phyloP scores from a whole-genome alignment of 225 moss, liverwort and hornwort genomes.

The Bryum argenteum region DNA sequence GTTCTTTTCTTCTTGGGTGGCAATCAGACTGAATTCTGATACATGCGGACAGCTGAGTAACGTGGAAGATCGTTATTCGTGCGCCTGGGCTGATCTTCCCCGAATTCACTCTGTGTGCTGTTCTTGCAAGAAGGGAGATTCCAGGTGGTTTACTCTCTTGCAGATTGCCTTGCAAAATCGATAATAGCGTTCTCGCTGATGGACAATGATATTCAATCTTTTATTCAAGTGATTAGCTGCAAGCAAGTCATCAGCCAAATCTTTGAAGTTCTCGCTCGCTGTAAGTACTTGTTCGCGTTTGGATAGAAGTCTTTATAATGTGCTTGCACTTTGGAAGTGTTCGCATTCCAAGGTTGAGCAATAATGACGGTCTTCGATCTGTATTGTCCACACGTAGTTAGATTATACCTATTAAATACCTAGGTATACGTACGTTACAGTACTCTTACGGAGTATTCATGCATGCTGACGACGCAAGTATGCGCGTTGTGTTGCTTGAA shows the following conservation, averaged over 20 bases:
- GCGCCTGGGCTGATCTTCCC: conserved; percentile 56
- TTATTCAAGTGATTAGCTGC: conserved; percentile 48
- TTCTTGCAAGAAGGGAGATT: conserved; percentile 65
- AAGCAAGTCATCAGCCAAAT: conserved; percentile 40
- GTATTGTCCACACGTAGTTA: not conserved
- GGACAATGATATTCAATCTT: conserved; percentile 35
- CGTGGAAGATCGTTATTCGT: conserved; percentile 51
- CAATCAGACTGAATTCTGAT: conserved; percentile 64
- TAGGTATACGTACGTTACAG: not conserved
- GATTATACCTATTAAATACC: not conserved
- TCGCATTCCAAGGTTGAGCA: not conserved
- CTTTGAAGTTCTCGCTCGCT: conserved; percentile 40
- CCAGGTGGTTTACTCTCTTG: conserved; percentile 69
- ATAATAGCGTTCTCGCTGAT: conserved; percentile 41
- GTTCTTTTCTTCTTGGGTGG: conserved; percentile 22
- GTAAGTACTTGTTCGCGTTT: conserved; percentile 34
- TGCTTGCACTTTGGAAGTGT: not conserved
- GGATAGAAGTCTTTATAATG: conserved; percentile 6
- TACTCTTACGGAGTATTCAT: conserved; percentile 3
- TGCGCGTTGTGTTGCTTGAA: conserved; percentile 1
- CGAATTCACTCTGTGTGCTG: conserved; percentile 51
- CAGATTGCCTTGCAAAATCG: conserved; percentile 69
- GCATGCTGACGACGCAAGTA: not conserved
- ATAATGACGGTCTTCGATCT: not conserved
- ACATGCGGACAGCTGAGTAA: conserved; percentile 52